phyloP scores from a whole-genome alignment of 2,329 filamentous ascomycete genomes.

The Herpotrichia juniperi region DNA sequence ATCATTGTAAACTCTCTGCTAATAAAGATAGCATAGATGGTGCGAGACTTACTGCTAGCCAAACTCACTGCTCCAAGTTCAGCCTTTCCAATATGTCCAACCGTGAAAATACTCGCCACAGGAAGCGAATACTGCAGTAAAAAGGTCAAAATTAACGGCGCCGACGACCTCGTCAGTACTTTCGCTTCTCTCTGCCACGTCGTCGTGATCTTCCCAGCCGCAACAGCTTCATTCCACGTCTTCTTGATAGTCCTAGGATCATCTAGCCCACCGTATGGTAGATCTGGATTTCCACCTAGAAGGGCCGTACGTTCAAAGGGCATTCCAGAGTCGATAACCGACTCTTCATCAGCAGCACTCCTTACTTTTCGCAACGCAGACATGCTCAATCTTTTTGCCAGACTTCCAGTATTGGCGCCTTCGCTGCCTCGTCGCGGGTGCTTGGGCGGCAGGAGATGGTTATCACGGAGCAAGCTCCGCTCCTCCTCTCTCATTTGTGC shows the following conservation, averaged over 20 bases:
- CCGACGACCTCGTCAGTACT: slow-evolving; percentile 66
- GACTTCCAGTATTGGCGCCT: slow-evolving; percentile 25
- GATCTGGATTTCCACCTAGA: slow-evolving; percentile 47
- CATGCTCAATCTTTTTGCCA: slow-evolving; percentile 37
- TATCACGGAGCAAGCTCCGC: slow-evolving; percentile 64
- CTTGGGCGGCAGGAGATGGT: slow-evolving; percentile 62
- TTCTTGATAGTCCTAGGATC: slow-evolving; percentile 53
- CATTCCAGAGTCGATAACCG: slow-evolving; percentile 16
- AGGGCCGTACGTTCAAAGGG: slow-evolving; percentile 56
- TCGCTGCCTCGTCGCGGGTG: slow-evolving; percentile 48
- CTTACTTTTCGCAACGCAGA: slow-evolving; percentile 33
- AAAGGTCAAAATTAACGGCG: slow-evolving; percentile 54
- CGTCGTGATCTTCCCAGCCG: slow-evolving; percentile 79
- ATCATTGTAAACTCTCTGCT: slow-evolving; percentile 5
- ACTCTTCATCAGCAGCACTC: slow-evolving; percentile 41
- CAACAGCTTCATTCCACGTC: slow-evolving; percentile 72
- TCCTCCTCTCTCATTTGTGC: slow-evolving; percentile 63
- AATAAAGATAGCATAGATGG: background rate
- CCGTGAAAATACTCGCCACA: slow-evolving; percentile 55
- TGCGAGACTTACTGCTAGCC: slow-evolving; percentile 41
- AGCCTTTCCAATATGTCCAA: slow-evolving; percentile 56
- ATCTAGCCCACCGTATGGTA: slow-evolving; percentile 55
- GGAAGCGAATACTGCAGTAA: slow-evolving; percentile 56
- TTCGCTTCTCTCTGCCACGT: slow-evolving; percentile 91
- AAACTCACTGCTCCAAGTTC: slow-evolving; percentile 56